Evolutionary conservation across 2,329 filamentous ascomycete species (phyloP), one percentile per base, ranked within the genome.

Genomic region (Claviceps arundinis): DNA sequence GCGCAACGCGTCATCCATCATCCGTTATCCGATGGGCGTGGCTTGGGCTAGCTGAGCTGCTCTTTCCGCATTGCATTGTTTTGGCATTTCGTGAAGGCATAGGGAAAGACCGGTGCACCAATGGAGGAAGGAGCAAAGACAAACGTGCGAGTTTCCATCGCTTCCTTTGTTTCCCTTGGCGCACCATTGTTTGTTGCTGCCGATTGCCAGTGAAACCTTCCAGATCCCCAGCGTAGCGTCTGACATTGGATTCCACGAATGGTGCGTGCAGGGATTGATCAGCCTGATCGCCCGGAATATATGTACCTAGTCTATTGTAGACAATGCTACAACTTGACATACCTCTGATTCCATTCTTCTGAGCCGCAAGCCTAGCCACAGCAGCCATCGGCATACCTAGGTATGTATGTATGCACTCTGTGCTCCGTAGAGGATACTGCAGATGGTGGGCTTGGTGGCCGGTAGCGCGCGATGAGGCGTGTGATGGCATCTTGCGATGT

Each of bases 1-100:
- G 19, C 26, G 40, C 46, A 37, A 48, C 50, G 50, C 38, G 50
- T 48, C 50, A 42, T 52, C 40, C 24, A 17, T 42, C 17, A 11
- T 30, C 26, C 8, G 7, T 30, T 9, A 30, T 30, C 26, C 26
- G 26, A 26, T 26, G 7, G 26, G 26, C 26, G 8, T 30, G 26
- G 26, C 26, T 2, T 30, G 26, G 26, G 9, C 30, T 11, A 34
- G 7, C 26, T 30, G 30, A 34, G 19, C 41, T 43, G 41, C 19
- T 43, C 41, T 22, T 43, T 43, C 41, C 41, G n/a, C 41, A 24
- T 43, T 24, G 41, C 41, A 24, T 43, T 13, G 4, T 5, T 42
- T 9, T 9, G n/a, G 41, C 13, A 11, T 22, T 4, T n/a, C 19
- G 19, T 43, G 41, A 43, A 43, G 19, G 19, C 41, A 24, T 43